Evolutionary conservation across 2,329 filamentous ascomycete genomes (phyloP), one percentile per base, ranked within the genome.

Genomic region (Stagonosporopsis vannaccii): DNA sequence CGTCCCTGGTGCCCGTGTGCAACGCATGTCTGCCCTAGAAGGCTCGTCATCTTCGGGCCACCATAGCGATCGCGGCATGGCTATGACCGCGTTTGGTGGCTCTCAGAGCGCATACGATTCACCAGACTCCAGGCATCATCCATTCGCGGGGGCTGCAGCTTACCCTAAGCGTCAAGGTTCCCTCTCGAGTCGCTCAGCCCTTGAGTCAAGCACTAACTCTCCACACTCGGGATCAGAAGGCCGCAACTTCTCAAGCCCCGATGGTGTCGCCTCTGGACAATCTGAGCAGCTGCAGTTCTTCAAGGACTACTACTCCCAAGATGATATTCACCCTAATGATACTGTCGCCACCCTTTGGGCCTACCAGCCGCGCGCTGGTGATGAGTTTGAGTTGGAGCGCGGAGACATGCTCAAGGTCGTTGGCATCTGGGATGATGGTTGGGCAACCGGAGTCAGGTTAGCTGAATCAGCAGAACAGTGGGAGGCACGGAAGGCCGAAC

Each of bases 351-450:
- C 92, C 2, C 84, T 99, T 13, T 99, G 95, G 95, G 94, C 95
- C 2, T 99, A 99, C 76, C 92, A 97, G 68, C 94, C 95, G 30
- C 90, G 95, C 30, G 95, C 95, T 4, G 87, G 88, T 26, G 95
- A 99, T 70, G 95, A 99, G 73, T 98, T 98, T 71, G 84, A 91
- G 35, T 82, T 99, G 33, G 95, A 98, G 69, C 87, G 95, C 56
- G 95, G 95, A 50, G 95, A 99, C 73, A 97, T 99, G 93, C 84
- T 99, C 70, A 98, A 97, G 79, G 89, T 99, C 13, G 90, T 98
- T 28, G 95, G 95, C 60, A 99, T 99, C 65, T 99, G 95, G 95
- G 95, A 99, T 70, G 95, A 99, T 74, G 95, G 95, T 42, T 99
- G 95, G 95, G 95, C 95, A 11, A 99, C 95, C 1, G 95, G 95